Conservation (phyloP, 495 filamentous ascomycete species). For the Copromyces sp. region DNA sequence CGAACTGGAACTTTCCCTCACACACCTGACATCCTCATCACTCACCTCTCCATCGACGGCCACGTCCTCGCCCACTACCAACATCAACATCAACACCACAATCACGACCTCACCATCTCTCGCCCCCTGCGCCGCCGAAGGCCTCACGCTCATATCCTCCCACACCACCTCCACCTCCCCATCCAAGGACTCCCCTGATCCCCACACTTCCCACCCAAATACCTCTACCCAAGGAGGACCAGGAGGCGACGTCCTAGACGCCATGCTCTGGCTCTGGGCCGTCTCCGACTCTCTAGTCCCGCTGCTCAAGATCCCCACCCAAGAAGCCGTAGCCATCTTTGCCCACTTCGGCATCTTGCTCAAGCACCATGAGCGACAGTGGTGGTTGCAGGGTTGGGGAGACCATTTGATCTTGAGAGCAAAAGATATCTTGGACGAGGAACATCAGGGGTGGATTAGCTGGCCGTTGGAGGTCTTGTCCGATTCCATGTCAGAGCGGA, state of each 20-base stretch:
- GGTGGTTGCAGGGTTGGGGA: constrained; percentile 29
- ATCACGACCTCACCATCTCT: neutral
- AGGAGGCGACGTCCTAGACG: constrained; percentile 20
- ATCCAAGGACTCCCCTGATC: neutral
- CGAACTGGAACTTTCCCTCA: constrained; percentile 21
- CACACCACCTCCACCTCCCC: neutral
- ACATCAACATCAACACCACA: neutral
- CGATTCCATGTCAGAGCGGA: no score
- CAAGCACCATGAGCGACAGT: constrained; percentile 21
- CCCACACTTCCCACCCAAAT: neutral
- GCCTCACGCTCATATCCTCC: no score
- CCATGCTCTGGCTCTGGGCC: constrained; percentile 29
- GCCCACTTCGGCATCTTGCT: constrained; percentile 25
- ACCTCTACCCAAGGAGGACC: neutral
- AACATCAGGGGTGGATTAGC: constrained; percentile 23
- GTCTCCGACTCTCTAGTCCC: constrained; percentile 26
- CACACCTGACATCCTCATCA: neutral
- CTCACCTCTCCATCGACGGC: no score
- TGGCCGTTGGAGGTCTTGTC: constrained; percentile 23
- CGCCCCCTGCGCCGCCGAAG: neutral
- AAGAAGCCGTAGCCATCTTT: constrained; percentile 28
- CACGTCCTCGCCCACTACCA: neutral
- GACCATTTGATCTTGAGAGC: constrained; percentile 20
- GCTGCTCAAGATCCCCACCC: constrained; percentile 17
- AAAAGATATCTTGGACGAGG: constrained; percentile 22